Conservation (phyloP, 805 yeast species). For the Teunomyces tritomae region DNA sequence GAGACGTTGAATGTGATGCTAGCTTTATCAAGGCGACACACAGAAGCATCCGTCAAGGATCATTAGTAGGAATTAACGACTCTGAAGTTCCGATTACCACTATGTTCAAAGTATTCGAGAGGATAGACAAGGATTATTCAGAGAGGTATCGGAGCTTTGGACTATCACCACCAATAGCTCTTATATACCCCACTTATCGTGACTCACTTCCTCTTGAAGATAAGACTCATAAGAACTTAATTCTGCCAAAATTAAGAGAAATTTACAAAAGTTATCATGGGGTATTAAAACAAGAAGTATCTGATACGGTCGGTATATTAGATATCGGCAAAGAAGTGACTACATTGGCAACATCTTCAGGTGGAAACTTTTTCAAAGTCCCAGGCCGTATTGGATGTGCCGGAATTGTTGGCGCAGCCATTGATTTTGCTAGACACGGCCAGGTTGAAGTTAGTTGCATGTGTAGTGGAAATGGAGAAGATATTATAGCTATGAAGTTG, state of each 20-base stretch:
- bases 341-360: slow-evolving; percentile 45
- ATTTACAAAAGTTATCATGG: slow-evolving; percentile 7
- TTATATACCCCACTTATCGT: slow-evolving; percentile 6
- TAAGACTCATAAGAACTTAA: background rate
- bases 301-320: slow-evolving; percentile 48
- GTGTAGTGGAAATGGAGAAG: slow-evolving; percentile 61
- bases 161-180: slow-evolving; percentile 33
- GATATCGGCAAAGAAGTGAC: slow-evolving; percentile 13
- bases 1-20: slow-evolving; percentile 46
- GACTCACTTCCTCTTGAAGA: background rate
- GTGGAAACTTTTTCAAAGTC: slow-evolving; percentile 50
- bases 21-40: slow-evolving; percentile 24
- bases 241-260: slow-evolving; percentile 11
- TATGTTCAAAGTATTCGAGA: slow-evolving; percentile 20
- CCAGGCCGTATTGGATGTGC: slow-evolving; percentile 57
- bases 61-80: slow-evolving; percentile 9
- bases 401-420: slow-evolving; percentile 47
- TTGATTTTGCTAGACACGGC: slow-evolving; percentile 21
- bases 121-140: slow-evolving; percentile 16
- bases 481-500: slow-evolving; percentile 44
- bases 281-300: slow-evolving; percentile 12
- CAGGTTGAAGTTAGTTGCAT: slow-evolving; percentile 26
- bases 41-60: slow-evolving; percentile 6
- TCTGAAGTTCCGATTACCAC: slow-evolving; percentile 28
- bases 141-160: slow-evolving; percentile 18